Base-by-base conservation (phyloP, 306 rosid genomes). In the Lagenaria siceraria region DNA sequence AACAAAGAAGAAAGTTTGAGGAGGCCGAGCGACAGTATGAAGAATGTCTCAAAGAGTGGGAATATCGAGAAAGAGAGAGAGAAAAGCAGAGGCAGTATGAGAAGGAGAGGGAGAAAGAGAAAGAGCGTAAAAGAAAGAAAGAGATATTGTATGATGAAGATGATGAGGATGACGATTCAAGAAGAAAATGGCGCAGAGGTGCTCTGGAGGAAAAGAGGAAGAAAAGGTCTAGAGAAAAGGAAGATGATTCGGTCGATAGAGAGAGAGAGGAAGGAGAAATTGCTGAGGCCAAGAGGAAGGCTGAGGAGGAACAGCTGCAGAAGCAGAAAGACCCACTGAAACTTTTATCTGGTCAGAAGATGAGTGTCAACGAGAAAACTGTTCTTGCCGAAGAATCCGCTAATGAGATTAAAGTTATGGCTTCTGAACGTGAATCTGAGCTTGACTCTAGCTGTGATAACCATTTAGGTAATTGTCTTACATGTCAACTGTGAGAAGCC, bases 181-280 rank as follows among this genome's bases (percentile, higher is more conserved):
- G 93, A 83, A 96, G 91, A 83, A 89, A 94, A 82, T 92, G 96
- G 96, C 97, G 98, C 22, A 90, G 97, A 80, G 86, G 92, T 87
- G 87, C 46, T 7, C 65, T 91, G 76, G 99, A 96, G 80, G 99
- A 96, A 75, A 96, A 89, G 91, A 92, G 92, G 79, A 96, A 90
- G 87, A 96, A 82, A 89, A 87, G 97, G 82, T 80, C 81, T 48
- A 88, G 96, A 46, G 99, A 92, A 88, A 96, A 78, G 87, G 97
- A 90, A 81, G 99, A 96, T 76, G 99, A 96, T 84, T 80, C 86
- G 83, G 80, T 80, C 72, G 98, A 96, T 86, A 83, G 84, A 74
- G 88, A 80, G 75, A 90, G 77, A 82, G 99, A 96, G 87, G 93
- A 88, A 73, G 96, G 90, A 84, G 99, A 96, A 89, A 88, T 90